Evolutionary conservation across 805 yeast genomes (phyloP).

Genomic region (Monosporozyma yasuniensis): DNA sequence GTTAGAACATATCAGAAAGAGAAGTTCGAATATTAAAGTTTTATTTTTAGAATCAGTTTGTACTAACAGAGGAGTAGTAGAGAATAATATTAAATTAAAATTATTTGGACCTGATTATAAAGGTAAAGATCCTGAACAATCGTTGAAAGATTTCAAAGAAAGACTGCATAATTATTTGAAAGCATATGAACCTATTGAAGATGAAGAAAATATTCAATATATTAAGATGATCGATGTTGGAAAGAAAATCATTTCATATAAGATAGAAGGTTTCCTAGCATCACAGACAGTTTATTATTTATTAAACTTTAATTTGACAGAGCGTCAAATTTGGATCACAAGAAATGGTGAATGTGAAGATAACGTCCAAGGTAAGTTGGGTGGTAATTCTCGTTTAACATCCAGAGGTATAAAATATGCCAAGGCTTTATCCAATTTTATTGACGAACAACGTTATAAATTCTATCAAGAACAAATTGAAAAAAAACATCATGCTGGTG

Average conservation of each 20-base stretch:
- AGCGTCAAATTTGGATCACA: conserved; percentile 89
- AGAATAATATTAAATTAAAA: conserved; percentile 75
- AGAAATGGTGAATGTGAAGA: conserved; percentile 91
- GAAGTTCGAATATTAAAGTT: conserved; percentile 62
- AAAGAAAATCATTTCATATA: conserved; percentile 83
- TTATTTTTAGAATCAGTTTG: conserved; percentile 82
- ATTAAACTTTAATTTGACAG: conserved; percentile 77
- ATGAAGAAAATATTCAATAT: conserved; percentile 66
- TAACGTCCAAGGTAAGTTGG: conserved; percentile 76
- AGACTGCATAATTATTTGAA: conserved; percentile 75
- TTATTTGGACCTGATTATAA: conserved; percentile 89
- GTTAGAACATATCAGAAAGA: conserved; percentile 44
- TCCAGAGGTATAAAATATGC: conserved; percentile 71
- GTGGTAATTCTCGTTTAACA: conserved; percentile 83
- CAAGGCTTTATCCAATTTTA: conserved; percentile 62
- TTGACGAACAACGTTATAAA: conserved; percentile 57
- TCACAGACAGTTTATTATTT: conserved; percentile 89
- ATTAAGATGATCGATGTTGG: conserved; percentile 96
- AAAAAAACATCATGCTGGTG: conserved; percentile 33
- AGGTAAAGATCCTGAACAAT: conserved; percentile 72
- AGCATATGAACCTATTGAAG: conserved; percentile 87
- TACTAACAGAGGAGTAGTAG: conserved; percentile 68
- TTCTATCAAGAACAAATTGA: conserved; percentile 49
- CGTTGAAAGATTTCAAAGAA: conserved; percentile 72
- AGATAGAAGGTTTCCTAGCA: conserved; percentile 79